These are phyloP conservation scores for Coniochaeta ligniaria DNA, from an alignment of 2,329 filamentous ascomycete genomes.

Conservation along the genomic window DNA sequence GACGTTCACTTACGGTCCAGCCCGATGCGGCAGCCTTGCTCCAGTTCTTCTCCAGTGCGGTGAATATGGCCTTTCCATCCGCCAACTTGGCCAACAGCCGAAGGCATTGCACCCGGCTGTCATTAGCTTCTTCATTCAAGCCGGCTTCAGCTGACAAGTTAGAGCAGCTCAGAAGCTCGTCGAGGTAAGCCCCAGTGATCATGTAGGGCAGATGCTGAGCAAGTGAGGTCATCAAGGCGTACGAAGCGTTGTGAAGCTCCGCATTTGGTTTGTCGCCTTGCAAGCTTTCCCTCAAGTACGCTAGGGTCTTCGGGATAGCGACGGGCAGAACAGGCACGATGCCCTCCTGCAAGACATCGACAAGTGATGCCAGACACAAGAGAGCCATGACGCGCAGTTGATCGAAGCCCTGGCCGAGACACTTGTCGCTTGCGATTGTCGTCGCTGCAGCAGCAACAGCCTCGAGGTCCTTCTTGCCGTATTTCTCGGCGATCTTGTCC, in stretches of 20 bases:
- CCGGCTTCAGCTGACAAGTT: constrained; percentile 61
- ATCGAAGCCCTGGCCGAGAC: constrained; percentile 66
- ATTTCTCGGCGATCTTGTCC: constrained; percentile 89
- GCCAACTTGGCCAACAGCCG: constrained; percentile 70
- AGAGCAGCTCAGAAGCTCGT: constrained; percentile 64
- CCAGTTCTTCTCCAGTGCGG: constrained; percentile 69
- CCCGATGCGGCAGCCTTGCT: constrained; percentile 53
- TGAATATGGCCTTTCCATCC: constrained; percentile 69
- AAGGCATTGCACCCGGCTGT: constrained; percentile 62
- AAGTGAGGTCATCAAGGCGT: constrained; percentile 70
- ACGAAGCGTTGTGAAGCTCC: constrained; percentile 74
- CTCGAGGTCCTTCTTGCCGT: constrained; percentile 83
- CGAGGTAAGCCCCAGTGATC: constrained; percentile 68
- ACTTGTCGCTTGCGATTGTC: constrained; percentile 68
- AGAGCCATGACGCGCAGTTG: constrained; percentile 77
- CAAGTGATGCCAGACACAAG: constrained; percentile 79
- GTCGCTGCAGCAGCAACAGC: constrained; percentile 68
- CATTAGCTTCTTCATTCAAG: constrained; percentile 54
- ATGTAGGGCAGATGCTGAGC: constrained; percentile 85
- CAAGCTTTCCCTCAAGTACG: constrained; percentile 62
- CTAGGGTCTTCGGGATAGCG: constrained; percentile 64
- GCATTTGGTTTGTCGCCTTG: constrained; percentile 42
- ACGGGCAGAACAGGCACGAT: constrained; percentile 77
- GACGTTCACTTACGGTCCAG: constrained; percentile 45
- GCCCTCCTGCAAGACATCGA: constrained; percentile 80